Conservation (phyloP, 2,329 filamentous ascomycete species). For the Cercospora citrullina region DNA sequence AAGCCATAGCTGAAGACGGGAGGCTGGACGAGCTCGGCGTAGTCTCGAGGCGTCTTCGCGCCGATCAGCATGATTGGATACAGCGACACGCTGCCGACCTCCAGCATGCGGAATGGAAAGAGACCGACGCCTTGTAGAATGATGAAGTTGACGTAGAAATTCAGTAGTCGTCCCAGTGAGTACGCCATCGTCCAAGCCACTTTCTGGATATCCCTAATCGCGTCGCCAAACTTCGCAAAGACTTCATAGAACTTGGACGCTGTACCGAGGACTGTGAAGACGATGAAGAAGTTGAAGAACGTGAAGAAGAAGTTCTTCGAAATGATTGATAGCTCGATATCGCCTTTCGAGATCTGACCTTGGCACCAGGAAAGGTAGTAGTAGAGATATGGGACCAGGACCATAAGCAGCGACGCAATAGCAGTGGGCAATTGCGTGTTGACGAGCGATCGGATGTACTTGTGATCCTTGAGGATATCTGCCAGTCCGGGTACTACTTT, state of each 20-base stretch:
- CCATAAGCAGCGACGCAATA: constrained; percentile 80
- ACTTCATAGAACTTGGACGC: constrained; percentile 66
- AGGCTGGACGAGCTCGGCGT: constrained; percentile 76
- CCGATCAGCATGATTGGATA: constrained; percentile 78
- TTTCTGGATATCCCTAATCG: constrained; percentile 74
- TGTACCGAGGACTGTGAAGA: constrained; percentile 86
- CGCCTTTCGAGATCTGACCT: constrained; percentile 91
- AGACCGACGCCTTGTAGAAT: constrained; percentile 91
- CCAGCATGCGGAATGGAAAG: constrained; percentile 86
- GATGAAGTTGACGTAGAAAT: constrained; percentile 92
- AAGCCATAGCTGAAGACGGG: constrained; percentile 94
- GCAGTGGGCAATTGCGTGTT: constrained; percentile 86
- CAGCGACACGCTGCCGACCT: constrained; percentile 80
- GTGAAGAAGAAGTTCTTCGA: constrained; percentile 98
- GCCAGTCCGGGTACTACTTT: constrained; percentile 71
- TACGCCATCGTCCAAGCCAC: constrained; percentile 74
- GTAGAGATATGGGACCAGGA: constrained; percentile 90
- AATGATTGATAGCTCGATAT: constrained; percentile 90
- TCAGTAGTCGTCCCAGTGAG: constrained; percentile 71
- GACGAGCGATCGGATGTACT: constrained; percentile 72
- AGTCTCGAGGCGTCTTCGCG: constrained; percentile 87
- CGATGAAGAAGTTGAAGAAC: constrained; percentile 97
- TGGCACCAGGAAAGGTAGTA: constrained; percentile 88
- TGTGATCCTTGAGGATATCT: constrained; percentile 65
- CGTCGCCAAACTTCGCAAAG: constrained; percentile 64